A percentile compares a stretch with the other conserved stretches of the same genome.
Evolutionary conservation across 2,329 filamentous ascomycete genomes (phyloP).

Genomic region (Fusarium haematococcum): DNA sequence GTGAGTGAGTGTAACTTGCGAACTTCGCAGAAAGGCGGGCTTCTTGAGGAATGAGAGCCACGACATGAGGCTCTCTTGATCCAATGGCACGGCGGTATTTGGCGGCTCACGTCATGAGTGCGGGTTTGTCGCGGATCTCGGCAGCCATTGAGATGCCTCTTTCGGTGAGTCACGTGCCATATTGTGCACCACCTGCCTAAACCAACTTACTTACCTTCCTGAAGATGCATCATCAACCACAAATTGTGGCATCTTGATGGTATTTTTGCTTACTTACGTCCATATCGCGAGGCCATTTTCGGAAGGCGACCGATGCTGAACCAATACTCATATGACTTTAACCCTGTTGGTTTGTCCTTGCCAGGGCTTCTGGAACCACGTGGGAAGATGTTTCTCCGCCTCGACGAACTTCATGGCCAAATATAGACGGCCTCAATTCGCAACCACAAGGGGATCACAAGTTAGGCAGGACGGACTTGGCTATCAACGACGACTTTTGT

Average conservation of each 20-base stretch:
- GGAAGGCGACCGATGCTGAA: background rate
- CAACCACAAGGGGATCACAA: constrained; percentile 6
- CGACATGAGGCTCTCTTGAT: constrained; percentile 40
- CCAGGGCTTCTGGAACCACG: background rate
- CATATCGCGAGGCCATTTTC: background rate
- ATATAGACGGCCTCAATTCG: background rate
- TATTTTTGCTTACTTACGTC: background rate
- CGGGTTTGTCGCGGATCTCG: constrained; percentile 10
- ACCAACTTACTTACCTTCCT: constrained; percentile 16
- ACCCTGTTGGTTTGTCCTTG: background rate
- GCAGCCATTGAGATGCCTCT: constrained; percentile 15
- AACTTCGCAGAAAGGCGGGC: constrained; percentile 39
- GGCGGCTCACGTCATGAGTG: constrained; percentile 25
- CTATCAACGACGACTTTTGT: background rate
- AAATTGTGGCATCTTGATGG: background rate
- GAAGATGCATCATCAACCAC: constrained; percentile 19
- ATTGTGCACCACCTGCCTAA: background rate
- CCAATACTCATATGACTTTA: background rate
- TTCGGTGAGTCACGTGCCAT: constrained; percentile 33
- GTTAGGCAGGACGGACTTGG: background rate
- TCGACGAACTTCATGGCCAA: background rate
- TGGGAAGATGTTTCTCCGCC: background rate
- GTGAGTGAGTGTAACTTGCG: constrained; percentile 38
- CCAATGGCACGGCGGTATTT: constrained; percentile 25
- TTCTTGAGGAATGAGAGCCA: constrained; percentile 45